phyloP scores from a whole-genome alignment of 352 stramenopile species.

The Pythium phragmitis region DNA sequence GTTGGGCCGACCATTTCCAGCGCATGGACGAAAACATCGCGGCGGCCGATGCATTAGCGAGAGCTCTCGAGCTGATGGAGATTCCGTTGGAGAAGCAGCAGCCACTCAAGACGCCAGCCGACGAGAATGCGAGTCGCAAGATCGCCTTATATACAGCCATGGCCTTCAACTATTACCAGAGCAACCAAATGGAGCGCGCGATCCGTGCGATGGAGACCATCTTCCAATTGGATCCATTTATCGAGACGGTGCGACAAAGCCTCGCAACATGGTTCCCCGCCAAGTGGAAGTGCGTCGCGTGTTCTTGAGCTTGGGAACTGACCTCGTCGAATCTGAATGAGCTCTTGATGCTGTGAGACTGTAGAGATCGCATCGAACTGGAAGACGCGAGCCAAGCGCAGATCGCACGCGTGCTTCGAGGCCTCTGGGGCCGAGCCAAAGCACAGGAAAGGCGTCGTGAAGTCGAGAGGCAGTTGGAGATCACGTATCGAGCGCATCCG shows the following conservation, averaged over 20 bases:
- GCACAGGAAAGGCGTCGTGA: constrained; percentile 25
- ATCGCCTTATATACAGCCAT: constrained; percentile 58
- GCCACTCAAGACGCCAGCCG: not conserved
- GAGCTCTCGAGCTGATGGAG: constrained; percentile 53
- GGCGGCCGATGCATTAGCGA: constrained; percentile 48
- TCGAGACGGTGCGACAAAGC: constrained; percentile 52
- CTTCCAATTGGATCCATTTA: constrained; percentile 53
- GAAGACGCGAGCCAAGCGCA: constrained; percentile 69
- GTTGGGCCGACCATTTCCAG: constrained; percentile 53
- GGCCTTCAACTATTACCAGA: constrained; percentile 60
- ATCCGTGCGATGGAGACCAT: constrained; percentile 71
- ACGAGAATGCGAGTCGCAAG: constrained; percentile 17
- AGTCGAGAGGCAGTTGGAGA: constrained; percentile 28
- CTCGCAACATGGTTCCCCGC: constrained; percentile 61
- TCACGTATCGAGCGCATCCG: constrained; percentile 34
- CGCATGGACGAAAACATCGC: constrained; percentile 41
- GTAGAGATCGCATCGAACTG: constrained; percentile 56
- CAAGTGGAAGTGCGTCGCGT: constrained; percentile 60
- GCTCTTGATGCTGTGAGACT: not conserved
- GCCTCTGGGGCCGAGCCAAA: constrained; percentile 49
- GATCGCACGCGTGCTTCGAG: constrained; percentile 59
- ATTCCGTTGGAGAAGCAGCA: not conserved
- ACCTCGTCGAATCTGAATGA: not conserved
- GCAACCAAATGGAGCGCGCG: constrained; percentile 77
- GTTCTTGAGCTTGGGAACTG: not conserved